Percentiles rank a stretch among this genome's conserved stretches.
Evolutionary conservation across 192 early-diverging fungal species (phyloP).

Genomic region (Ambispora gerdemannii): DNA sequence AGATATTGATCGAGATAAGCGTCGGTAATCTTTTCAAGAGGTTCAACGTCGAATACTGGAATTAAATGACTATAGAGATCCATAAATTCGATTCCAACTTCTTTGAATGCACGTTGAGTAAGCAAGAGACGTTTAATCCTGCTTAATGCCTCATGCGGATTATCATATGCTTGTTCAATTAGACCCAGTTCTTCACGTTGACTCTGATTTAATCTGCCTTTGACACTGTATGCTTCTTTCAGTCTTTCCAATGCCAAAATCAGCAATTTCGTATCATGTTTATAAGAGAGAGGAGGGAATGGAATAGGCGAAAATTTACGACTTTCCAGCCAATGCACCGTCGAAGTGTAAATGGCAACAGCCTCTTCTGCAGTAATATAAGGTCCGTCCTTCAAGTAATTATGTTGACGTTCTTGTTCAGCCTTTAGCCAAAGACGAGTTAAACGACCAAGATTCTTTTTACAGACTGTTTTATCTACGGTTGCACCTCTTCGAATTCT

Average conservation of each 20-base stretch:
- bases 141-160: conserved; percentile 80
- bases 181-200: conserved; percentile 97
- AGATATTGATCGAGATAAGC: conserved; percentile 99
- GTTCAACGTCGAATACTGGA: conserved; percentile 96
- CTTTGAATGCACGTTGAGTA: conserved; percentile 98
- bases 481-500: conserved; percentile 98
- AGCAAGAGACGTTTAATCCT: conserved; percentile 94
- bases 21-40: conserved; percentile 99
- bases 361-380: conserved; percentile 97
- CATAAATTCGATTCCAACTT: conserved; percentile 99
- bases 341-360: conserved; percentile 95
- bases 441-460: conserved; percentile 96
- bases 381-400: conserved; percentile 98
- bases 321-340: conserved; percentile 97
- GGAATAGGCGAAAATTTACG: conserved; percentile 98
- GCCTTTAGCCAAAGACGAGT: conserved; percentile 98
- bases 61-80: conserved; percentile 96
- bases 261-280: conserved; percentile 98
- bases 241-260: conserved; percentile 93
- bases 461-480: conserved; percentile 98
- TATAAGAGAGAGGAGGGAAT: conserved; percentile 99
- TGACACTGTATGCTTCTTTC: conserved; percentile 93
- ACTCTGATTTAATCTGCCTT: conserved; percentile 90
- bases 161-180: conserved; percentile 98
- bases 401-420: conserved; percentile 99